Evolutionary conservation across 495 filamentous ascomycete genomes (phyloP).

Genomic region (Hypoxylon fragiforme): DNA sequence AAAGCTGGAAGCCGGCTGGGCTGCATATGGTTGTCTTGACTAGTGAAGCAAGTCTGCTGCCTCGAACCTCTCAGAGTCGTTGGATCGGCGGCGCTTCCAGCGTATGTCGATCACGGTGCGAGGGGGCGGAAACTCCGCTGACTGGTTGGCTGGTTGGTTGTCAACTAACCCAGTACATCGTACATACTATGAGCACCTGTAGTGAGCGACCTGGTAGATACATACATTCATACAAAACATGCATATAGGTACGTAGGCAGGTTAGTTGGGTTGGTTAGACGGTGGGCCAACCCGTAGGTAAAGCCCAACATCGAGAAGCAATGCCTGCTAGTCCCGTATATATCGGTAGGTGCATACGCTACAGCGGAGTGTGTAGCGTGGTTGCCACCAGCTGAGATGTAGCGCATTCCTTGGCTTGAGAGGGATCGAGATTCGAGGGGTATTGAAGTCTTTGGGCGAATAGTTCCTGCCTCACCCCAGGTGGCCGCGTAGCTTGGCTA

Average conservation of each 20-base stretch:
- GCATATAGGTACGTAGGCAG: too few relatives aligned
- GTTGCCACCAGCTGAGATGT: conserved; percentile 26
- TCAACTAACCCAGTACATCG: background rate
- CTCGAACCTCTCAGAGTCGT: conserved; percentile 13
- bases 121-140: conserved; percentile 31
- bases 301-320: conserved; percentile 6
- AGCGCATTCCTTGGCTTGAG: conserved; percentile 16
- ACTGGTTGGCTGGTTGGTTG: conserved; percentile 3
- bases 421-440: conserved; percentile 23
- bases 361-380: conserved; percentile 10
- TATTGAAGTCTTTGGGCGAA: background rate
- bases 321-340: background rate
- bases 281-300: background rate
- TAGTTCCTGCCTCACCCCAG: background rate
- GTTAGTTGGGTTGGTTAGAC: background rate
- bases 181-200: too few relatives aligned
- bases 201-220: too few relatives aligned
- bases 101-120: conserved; percentile 12
- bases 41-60: conserved; percentile 7
- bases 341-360: background rate
- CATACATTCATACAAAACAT: too few relatives aligned
- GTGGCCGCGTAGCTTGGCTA: background rate
- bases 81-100: conserved; percentile 13
- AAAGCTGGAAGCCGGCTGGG: conserved; percentile 4
- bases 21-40: conserved; percentile 16